Evolutionary conservation across 345 rosid species (phyloP), one percentile per base, ranked within the genome.

Genomic region (Sonneratia caseolaris): DNA sequence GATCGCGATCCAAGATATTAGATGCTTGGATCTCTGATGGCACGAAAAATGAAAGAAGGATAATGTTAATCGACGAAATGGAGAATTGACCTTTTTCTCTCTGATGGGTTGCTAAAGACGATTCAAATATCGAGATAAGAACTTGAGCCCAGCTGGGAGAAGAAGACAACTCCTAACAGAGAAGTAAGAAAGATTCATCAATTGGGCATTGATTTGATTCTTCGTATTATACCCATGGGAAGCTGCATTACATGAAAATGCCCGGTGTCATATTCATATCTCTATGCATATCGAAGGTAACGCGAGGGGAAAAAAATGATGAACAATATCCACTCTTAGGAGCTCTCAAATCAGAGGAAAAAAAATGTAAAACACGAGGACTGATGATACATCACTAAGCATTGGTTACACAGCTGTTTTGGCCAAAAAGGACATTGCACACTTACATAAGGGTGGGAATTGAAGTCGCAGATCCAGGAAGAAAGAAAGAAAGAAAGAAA

Each of bases 361-460:
- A 15, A 49, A 16, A 14, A 4, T 5, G 1, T 0, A 49, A 42
- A 42, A 9, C 7, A 9, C 27, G 24, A 56, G 18, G 62, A 18
- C 5, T 19, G 32, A 56, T 12, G 18, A 19, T 1, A 21, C 10
- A 22, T 0, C 45, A 42, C 10, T 42, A 8, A 61, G 4, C 11
- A n/a, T 8, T 9, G 7, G 32, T 1, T 27, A 62, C 37, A 32
- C 37, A 12, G 16, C 38, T 35, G 51, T 47, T 15, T 27, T 15
- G 66, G 66, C 66, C 66, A 62, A 62, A 27, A 32, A 24, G 14
- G 38, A 35, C 37, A 62, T 61, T 13, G 66, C 66, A 61, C 66
- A 61, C 66, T 61, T 61, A 61, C 24, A 61, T 15, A 35, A 32
- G 32, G 64, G 18, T 48, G 59, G 7, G 66, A 62, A 13, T 35